Percentiles rank a stretch among this genome's conserved stretches.
Conservation (phyloP, 2,329 filamentous ascomycete genomes). For the Emmonsiellopsis sp. region DNA sequence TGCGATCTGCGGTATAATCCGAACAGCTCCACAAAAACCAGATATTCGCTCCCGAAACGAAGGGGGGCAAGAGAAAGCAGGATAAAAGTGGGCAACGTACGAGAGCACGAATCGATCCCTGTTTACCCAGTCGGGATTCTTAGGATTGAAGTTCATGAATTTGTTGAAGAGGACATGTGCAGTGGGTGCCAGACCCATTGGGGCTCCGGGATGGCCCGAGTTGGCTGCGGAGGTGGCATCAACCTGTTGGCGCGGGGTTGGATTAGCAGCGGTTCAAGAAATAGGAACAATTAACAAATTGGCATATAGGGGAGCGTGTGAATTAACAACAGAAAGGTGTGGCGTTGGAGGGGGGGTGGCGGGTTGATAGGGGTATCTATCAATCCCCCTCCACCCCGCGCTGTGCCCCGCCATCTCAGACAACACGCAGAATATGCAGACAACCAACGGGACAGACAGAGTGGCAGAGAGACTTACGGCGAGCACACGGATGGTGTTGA, state of each 20-base stretch:
- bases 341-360: too few relatives aligned
- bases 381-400: too few relatives aligned
- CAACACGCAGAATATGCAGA: too few relatives aligned
- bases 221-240: constrained; percentile 96
- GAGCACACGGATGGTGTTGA: constrained; percentile 96
- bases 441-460: neutral
- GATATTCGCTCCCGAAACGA: neutral
- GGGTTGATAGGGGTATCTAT: too few relatives aligned
- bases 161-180: constrained; percentile 98
- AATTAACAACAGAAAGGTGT: too few relatives aligned
- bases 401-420: too few relatives aligned
- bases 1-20: too few relatives aligned
- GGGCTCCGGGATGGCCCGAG: constrained; percentile 96
- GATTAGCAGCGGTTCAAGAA: constrained; percentile 12
- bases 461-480: constrained; percentile 59
- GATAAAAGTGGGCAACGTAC: constrained; percentile 50
- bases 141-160: constrained; percentile 99
- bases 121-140: constrained; percentile 96
- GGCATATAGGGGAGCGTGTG: too few relatives aligned
- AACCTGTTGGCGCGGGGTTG: constrained; percentile 49
- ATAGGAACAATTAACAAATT: constrained; percentile 1
- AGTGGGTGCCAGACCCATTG: constrained; percentile 92
- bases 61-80: neutral
- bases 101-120: constrained; percentile 98
- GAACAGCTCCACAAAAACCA: neutral